Evolutionary conservation across 148 eudicot species (phyloP).

Genomic region (Persicaria maculosa): DNA sequence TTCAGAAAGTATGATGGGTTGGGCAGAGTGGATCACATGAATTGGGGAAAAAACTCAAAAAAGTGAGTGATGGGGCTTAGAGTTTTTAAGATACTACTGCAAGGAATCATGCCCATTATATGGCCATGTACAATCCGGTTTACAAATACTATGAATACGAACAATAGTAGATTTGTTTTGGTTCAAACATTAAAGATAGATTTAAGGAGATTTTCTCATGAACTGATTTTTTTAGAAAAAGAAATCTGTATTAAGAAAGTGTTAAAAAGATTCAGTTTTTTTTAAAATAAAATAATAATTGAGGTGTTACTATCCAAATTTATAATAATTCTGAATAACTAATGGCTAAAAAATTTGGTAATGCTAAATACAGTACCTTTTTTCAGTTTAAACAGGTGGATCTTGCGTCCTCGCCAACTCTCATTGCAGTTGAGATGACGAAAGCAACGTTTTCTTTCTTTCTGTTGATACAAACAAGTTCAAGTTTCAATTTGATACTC

Average conservation of each 20-base stretch:
- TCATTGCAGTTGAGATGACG: not conserved
- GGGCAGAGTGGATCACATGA: slow-evolving; percentile 9
- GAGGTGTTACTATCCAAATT: no score
- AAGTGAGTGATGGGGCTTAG: not conserved
- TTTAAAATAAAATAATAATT: no score
- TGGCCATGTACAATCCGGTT: not conserved
- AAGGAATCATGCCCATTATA: slow-evolving; percentile 9
- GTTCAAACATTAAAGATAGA: no score
- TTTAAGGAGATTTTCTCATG: no score
- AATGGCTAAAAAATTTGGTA: no score
- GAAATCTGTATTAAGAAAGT: no score
- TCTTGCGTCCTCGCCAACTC: not conserved
- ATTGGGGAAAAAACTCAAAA: not conserved
- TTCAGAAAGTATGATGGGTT: slow-evolving; percentile 1
- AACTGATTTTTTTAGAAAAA: no score
- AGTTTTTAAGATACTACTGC: not conserved
- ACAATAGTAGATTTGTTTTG: no score
- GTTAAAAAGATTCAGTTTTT: no score
- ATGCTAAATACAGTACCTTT: no score
- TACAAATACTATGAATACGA: not conserved
- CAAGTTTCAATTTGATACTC: not conserved
- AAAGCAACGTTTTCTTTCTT: slow-evolving; percentile 7
- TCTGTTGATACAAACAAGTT: not conserved
- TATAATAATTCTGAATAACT: no score
- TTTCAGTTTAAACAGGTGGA: not conserved